Base-by-base conservation (phyloP, 2,329 filamentous ascomycete genomes). In the Triangularia verruculosa region DNA sequence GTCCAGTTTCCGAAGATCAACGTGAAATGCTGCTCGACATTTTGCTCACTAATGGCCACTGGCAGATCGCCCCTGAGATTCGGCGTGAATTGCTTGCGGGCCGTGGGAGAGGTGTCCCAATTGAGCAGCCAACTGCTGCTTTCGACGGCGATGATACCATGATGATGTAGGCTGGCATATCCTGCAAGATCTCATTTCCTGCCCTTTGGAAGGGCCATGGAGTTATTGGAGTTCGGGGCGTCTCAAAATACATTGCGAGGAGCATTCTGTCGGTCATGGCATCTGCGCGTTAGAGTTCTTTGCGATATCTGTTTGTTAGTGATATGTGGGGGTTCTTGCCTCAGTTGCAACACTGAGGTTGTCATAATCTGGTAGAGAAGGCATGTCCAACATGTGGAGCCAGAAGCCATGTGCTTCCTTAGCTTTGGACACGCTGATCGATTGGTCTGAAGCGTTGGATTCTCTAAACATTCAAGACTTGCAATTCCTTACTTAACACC, bases 61-160 rank as follows among this genome's bases (percentile, higher is more conserved):
- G 88, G 66, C 86, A 89, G 65, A 97, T 99, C 68, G 93, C 92
- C 0, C 93, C 95, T 0, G 95, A 98, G 75, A 91, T 98, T 25
- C 83, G 95, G 70, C 87, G 93, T 71, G 94, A 99, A 75, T 75
- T 99, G 72, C 78, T 98, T 56, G 93, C 92, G 25, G 95, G 95
- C 1, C 84, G 95, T 76, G 94, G 93, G 1, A 85, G 95, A 67
- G 94, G 94, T 39, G 86, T 94, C 5, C 80, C 87, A 24, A 74
- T 88, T 22, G 89, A 91, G 75, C 84, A 77, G 68, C 80, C 78
- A 72, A 83, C 72, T 69, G 79, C 77, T 68, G 79, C 74, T 24
- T 78, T 85, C 70, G 87, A 92, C 70, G 93, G 91, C 9, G 92
- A 98, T 75, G 94, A 98, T 79, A 97, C 93, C 15, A 97, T 97